Percentiles rank a stretch among this genome's conserved stretches.
These are phyloP conservation scores for Suhomyces coccinellae DNA, from an alignment of 1,139 yeast species.

Conservation along the genomic window DNA sequence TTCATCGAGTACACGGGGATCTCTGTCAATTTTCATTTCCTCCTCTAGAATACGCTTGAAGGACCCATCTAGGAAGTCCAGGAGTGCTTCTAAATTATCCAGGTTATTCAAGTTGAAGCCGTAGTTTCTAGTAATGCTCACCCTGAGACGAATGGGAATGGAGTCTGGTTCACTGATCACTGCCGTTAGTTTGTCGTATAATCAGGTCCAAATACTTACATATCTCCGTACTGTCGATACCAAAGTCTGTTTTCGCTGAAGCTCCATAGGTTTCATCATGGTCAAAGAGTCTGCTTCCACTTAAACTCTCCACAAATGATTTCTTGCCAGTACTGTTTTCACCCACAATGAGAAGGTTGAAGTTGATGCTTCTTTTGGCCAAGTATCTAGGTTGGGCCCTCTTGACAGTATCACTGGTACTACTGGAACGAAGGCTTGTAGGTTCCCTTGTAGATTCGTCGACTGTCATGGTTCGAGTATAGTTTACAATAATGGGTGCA, in stretches of 20 bases:
- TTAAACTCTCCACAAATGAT: constrained; percentile 33
- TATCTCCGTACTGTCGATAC: background rate
- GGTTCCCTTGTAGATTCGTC: background rate
- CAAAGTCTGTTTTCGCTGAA: background rate
- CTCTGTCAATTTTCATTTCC: constrained; percentile 60
- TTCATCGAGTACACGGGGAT: constrained; percentile 53
- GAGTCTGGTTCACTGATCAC: constrained; percentile 19
- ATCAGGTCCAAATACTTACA: background rate
- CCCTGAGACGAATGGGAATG: constrained; percentile 28
- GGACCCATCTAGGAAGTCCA: constrained; percentile 54
- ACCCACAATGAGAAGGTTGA: constrained; percentile 34
- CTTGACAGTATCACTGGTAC: background rate
- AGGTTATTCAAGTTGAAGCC: constrained; percentile 39
- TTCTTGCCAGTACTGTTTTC: constrained; percentile 39
- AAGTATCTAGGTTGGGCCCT: background rate
- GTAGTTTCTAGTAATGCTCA: constrained; percentile 29
- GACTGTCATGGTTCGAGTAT: background rate
- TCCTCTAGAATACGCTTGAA: constrained; percentile 57
- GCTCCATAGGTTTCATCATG: background rate
- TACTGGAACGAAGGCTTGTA: no score
- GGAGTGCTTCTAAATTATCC: constrained; percentile 27
- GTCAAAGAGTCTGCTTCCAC: constrained; percentile 17
- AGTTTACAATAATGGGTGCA: constrained; percentile 1
- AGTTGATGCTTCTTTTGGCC: constrained; percentile 20
- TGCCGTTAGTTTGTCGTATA: constrained; percentile 5